Evolutionary conservation across 2,329 filamentous ascomycete species (phyloP), one percentile per base, ranked within the genome.

Genomic region (Fusarium sp.): DNA sequence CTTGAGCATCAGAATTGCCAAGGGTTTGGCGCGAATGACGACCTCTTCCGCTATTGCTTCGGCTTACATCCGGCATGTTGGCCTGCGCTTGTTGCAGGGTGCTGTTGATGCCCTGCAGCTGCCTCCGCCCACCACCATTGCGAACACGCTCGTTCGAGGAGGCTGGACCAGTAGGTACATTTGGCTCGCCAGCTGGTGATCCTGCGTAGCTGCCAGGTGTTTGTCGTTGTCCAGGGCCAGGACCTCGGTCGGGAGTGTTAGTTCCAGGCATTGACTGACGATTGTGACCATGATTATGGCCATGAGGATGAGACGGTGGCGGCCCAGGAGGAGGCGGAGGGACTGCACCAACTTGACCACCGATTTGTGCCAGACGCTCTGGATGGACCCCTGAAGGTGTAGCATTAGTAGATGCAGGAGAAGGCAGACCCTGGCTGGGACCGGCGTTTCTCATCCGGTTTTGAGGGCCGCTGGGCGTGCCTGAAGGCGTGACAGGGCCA

Each of bases 21-120:
- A 90, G 77, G 65, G 84, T 85, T 59, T 82, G 82, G 20, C 85
- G 80, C 35, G 82, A 70, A 76, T 83, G 81, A 72, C 79, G 79
- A 70, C 82, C 70, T 65, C 82, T 76, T 36, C 71, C 56, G 18
- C 82, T 82, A 50, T 81, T 83, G 36, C 81, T 82, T 32, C 82
- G 83, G 30, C 78, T 80, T 41, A 72, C 57, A 3, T 83, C 82
- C 3, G 79, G 83, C 82, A 77, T 84, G 73, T 75, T 87, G 79
- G 76, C 78, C 77, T 86, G 87, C 2, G 85, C 85, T 79, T 88
- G 86, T 72, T 88, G 86, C 8, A 91, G 83, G 57, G 86, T 89
- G 70, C 82, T 90, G 74, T 91, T 90, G 67, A 92, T 91, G 51
- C 88, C 87, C 18, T 87, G 86, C 36, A 92, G 82, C 74, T 91